phyloP scores from a whole-genome alignment of 106 monocot genomes.

The Dendrobium nobile region DNA sequence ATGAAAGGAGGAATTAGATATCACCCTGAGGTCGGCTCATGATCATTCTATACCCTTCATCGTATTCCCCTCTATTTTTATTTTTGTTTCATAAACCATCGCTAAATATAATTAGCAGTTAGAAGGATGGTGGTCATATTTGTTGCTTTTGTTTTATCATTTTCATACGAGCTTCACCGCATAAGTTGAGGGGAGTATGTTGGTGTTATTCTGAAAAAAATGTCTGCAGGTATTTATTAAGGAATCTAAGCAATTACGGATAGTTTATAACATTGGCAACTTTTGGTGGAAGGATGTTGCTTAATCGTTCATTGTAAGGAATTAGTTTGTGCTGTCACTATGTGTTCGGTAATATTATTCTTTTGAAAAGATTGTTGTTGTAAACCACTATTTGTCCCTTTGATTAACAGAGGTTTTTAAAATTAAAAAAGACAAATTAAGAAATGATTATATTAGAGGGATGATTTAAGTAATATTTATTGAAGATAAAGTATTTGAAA shows the following conservation, averaged over 20 bases:
- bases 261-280: not conserved
- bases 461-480: no score
- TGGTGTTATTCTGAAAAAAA: not conserved
- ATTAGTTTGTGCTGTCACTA: no score
- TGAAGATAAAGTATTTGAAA: no score
- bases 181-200: not conserved
- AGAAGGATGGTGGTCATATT: not conserved
- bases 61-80: not conserved
- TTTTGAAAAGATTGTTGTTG: not conserved
- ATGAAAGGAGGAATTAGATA: conserved; percentile 93
- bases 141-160: not conserved
- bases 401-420: no score
- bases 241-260: not conserved
- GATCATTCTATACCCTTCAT: not conserved
- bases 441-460: no score
- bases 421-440: no score
- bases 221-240: not conserved
- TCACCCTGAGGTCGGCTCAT: conserved; percentile 59
- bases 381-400: no score
- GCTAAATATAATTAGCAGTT: not conserved
- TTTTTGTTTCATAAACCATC: not conserved
- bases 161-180: not conserved
- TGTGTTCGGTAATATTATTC: not conserved
- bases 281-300: no score
- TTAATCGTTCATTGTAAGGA: no score